Base-by-base conservation (phyloP, 805 yeast genomes). In the Lipomyces mesembrius region DNA sequence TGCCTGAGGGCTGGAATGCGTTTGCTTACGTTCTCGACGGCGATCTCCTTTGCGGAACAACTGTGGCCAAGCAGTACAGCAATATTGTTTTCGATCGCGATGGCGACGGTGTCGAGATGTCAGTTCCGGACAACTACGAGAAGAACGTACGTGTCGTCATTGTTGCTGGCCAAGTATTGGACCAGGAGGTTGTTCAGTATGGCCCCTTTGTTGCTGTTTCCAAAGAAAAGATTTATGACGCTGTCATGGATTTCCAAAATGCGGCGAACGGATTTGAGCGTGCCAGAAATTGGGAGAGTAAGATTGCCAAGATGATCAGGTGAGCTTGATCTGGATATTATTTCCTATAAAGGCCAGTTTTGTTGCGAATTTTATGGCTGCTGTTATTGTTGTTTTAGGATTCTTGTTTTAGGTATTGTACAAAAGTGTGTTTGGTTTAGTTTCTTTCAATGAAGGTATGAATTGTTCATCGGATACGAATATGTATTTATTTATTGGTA, bases 181-280 rank as follows among this genome's bases (percentile, higher is more conserved):
- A 75, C 51, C 77, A 75, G 66, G 85, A 86, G 20, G 82, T 89
- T 63, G 89, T 91, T 39, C 97, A 92, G 75, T 88, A 92, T 75
- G 97, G 97, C 20, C 97, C 97, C 14, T 93, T 92, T 75, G 97
- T 92, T 22, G 94, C 90, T 68, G 85, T 90, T 7, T 79, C 88
- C 27, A 82, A 83, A 63, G 89, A 86, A 61, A 85, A 85, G 69
- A 88, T 92, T 67, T 83, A 86, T 71, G 78, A 88, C 72, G 95
- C 91, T 0, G 87, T 90, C 73, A 73, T 79, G 77, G 92, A 90
- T 75, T 93, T 89, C 76, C 94, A 89, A 77, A 53, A 63, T 29
- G 67, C 65, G 7, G 9, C 66, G 51, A 77, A 77, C 65, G 79
- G 79, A n/a, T 77, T 77, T 60, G 79, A 77, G 63, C 63, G 77